Evolutionary conservation across 176 grass and related monocot species (phyloP), one percentile per base, ranked within the genome.

Genomic region (Oryza punctata): DNA sequence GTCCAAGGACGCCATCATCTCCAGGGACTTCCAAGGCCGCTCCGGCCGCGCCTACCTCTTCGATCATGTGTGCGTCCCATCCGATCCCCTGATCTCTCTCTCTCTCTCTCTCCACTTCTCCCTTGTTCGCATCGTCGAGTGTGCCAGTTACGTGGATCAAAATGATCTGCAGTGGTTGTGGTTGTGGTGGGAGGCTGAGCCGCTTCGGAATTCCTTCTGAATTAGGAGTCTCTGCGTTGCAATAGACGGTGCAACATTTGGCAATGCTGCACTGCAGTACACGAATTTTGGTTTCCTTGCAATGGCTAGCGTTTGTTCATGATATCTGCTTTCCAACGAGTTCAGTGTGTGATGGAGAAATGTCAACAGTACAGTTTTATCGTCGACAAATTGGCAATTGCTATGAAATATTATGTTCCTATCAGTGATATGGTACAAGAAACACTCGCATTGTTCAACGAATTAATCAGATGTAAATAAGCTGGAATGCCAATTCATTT

Each of bases 21-120:
- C 79, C 40, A 77, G 19, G 49, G 65, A 82, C 13, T 82, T 87
- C 72, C 16, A 70, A 1, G 86, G 85, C 27, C 50, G 52, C 37
- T n/a, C 21, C 23, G 79, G 72, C 85, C 47, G 78, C 50, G 72
- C 85, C 49, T 87, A 82, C 66, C 85, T 87, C 73, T 71, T 87
- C 79, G 52, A 70, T 49, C 49, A 19, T n/a, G 85, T 87, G 85
- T 87, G 63, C 35, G 78, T 82, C 21, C 21, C 57, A 1, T 41
- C 35, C 35, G 35, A 37, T 57, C 18, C 7, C n/a, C 49, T 33
- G 32, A 6, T 37, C 35, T 37, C 35, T 37, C 35, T 37, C 33
- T 35, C 33, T 35, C 35, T 37, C 35, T 37, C 35, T 7, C 6
- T 37, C 0, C 19, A 0, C 57, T 24, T 24, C 7, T 11, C 21